These are phyloP conservation scores for Cladosporium phlei DNA, from an alignment of 2,329 filamentous ascomycete species.

Conservation along the genomic window DNA sequence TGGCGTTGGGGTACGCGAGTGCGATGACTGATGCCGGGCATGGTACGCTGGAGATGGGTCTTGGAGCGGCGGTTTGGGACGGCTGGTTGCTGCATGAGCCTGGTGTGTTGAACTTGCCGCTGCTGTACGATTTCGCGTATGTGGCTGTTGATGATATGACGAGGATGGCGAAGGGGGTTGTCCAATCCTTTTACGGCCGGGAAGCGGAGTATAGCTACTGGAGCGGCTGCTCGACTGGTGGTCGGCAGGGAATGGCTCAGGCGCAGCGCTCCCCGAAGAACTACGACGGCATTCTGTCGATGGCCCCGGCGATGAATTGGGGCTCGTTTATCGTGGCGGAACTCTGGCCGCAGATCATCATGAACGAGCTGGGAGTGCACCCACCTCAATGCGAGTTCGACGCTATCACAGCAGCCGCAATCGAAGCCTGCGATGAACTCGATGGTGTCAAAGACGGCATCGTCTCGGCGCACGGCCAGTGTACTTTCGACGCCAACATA, in stretches of 20 bases:
- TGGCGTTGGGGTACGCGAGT: slow-evolving; percentile 36
- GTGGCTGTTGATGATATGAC: slow-evolving; percentile 25
- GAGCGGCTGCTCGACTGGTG: slow-evolving; percentile 45
- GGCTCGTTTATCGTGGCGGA: slow-evolving; percentile 38
- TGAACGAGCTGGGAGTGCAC: slow-evolving; percentile 39
- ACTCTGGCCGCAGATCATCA: slow-evolving; percentile 40
- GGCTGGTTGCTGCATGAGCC: slow-evolving; percentile 32
- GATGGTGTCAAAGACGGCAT: slow-evolving; percentile 48
- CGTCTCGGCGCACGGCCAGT: slow-evolving; percentile 43
- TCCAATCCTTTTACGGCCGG: slow-evolving; percentile 35
- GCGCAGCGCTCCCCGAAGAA: slow-evolving; percentile 43
- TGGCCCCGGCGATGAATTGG: slow-evolving; percentile 38
- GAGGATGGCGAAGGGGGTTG: slow-evolving; percentile 29
- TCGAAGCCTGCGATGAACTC: slow-evolving; percentile 49
- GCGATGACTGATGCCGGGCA: slow-evolving; percentile 41
- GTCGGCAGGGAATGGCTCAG: slow-evolving; percentile 44
- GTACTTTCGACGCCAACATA: slow-evolving; percentile 37
- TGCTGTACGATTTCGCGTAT: slow-evolving; percentile 47
- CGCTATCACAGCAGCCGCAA: slow-evolving; percentile 35
- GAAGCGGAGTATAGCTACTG: slow-evolving; percentile 42
- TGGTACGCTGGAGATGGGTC: slow-evolving; percentile 30
- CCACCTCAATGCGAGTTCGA: slow-evolving; percentile 41
- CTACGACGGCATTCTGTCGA: slow-evolving; percentile 46
- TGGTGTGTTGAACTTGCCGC: slow-evolving; percentile 42
- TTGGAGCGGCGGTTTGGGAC: slow-evolving; percentile 2